These are phyloP conservation scores for Stropharia rugosoannulata DNA, from an alignment of 768 basidiomycete species.

Conservation along the genomic window DNA sequence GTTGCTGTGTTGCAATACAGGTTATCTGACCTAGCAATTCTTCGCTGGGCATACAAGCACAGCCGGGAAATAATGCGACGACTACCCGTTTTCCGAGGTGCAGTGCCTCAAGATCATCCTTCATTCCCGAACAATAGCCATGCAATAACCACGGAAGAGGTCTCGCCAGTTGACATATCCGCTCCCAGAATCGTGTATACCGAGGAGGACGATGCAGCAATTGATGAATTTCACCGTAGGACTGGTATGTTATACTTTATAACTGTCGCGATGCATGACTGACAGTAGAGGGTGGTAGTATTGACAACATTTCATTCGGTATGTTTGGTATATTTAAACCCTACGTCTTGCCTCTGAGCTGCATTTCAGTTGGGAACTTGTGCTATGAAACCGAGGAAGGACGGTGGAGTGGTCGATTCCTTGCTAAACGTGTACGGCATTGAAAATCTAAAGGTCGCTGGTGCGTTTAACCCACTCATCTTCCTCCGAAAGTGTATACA, in stretches of 20 bases:
- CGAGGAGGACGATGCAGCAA: constrained; percentile 32
- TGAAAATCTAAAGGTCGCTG: constrained; percentile 25
- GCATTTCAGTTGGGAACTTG: constrained; percentile 21
- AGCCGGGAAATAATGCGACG: constrained; percentile 11
- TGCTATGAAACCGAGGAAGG: constrained; percentile 24
- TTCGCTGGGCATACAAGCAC: constrained; percentile 50
- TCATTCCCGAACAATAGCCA: constrained; percentile 25
- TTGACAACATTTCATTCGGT: neutral
- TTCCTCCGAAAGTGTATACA: too few relatives aligned
- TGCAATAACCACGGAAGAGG: constrained; percentile 19
- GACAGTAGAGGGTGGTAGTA: too few relatives aligned
- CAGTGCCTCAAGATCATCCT: constrained; percentile 16
- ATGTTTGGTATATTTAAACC: neutral
- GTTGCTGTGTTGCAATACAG: too few relatives aligned
- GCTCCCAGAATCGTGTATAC: constrained; percentile 33
- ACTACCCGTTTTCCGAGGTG: neutral
- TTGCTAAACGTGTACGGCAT: constrained; percentile 27
- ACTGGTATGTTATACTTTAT: constrained; percentile 20
- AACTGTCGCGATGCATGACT: too few relatives aligned
- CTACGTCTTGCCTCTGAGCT: neutral
- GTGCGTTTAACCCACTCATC: too few relatives aligned
- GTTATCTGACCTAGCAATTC: neutral
- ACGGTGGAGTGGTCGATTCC: constrained; percentile 21
- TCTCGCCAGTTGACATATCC: constrained; percentile 24
- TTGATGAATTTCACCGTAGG: constrained; percentile 27